Conservation (phyloP, 805 yeast species). For the Kodamaea kakaduensis region DNA sequence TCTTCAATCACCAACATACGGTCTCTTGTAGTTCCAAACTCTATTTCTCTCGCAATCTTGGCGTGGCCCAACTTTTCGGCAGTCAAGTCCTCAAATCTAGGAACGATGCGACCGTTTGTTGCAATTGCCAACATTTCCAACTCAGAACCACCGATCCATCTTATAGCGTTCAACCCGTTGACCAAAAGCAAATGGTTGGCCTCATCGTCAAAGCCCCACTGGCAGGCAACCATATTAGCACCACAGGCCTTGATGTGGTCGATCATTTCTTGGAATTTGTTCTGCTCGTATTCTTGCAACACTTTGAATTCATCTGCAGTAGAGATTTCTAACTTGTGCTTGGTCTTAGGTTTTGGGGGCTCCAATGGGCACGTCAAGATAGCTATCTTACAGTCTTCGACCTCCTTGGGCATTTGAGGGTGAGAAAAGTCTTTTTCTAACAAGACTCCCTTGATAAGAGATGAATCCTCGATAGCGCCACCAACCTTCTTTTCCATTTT, state of each 20-base stretch:
- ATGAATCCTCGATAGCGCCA: slow-evolving; percentile 84
- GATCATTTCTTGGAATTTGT: slow-evolving; percentile 89
- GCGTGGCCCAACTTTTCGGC: slow-evolving; percentile 83
- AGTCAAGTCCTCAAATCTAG: slow-evolving; percentile 89
- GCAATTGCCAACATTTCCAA: slow-evolving; percentile 95
- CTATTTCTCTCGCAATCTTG: slow-evolving; percentile 78
- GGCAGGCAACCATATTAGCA: slow-evolving; percentile 95
- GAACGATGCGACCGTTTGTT: slow-evolving; percentile 94
- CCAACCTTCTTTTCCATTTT: slow-evolving; percentile 96
- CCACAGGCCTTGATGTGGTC: slow-evolving; percentile 80
- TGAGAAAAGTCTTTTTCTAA: slow-evolving; percentile 96
- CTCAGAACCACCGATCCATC: slow-evolving; percentile 99
- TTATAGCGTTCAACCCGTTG: slow-evolving; percentile 87
- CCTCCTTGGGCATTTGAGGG: slow-evolving; percentile 91
- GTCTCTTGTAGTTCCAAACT: slow-evolving; percentile 94
- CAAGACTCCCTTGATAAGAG: slow-evolving; percentile 84
- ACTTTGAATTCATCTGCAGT: slow-evolving; percentile 91
- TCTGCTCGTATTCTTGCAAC: slow-evolving; percentile 88
- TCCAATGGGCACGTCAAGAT: slow-evolving; percentile 98
- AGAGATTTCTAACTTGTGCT: slow-evolving; percentile 91
- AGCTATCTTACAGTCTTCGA: slow-evolving; percentile 81
- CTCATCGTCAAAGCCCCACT: slow-evolving; percentile 99
- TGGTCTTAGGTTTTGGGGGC: slow-evolving; percentile 99
- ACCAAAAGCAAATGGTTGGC: slow-evolving; percentile 90
- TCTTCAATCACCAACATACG: slow-evolving; percentile 94